Evolutionary conservation across 148 eudicot species (phyloP).

Genomic region (Camellia sinensis): DNA sequence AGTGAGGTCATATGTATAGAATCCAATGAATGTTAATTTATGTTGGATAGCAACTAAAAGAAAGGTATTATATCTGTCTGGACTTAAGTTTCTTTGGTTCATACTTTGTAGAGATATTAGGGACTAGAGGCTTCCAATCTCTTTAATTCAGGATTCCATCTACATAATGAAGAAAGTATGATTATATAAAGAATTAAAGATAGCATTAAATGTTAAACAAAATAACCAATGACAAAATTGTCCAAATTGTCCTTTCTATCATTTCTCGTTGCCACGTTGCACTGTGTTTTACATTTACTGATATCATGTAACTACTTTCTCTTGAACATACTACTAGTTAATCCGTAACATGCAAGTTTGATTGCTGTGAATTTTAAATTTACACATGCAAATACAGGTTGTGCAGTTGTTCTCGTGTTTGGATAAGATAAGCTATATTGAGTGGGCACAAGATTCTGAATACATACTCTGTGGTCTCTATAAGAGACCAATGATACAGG

Average conservation of each 20-base stretch:
- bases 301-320: not conserved
- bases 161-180: not conserved
- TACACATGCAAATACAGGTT: constrained; percentile 45
- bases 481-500: constrained; percentile 91
- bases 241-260: not conserved
- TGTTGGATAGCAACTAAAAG: not conserved
- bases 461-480: constrained; percentile 89
- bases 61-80: not conserved
- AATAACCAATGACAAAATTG: not conserved
- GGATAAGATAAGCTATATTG: constrained; percentile 89
- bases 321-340: not conserved
- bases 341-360: too few relatives aligned
- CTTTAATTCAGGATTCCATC: not conserved
- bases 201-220: not conserved
- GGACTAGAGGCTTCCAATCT: not conserved
- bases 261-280: not conserved
- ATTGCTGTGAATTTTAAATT: not conserved
- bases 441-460: constrained; percentile 98
- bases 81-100: not conserved
- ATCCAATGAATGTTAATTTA: not conserved
- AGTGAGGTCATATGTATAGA: not conserved
- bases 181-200: not conserved
- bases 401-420: constrained; percentile 87
- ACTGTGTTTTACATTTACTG: not conserved
- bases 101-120: too few relatives aligned